Base-by-base conservation (phyloP, 345 rosid genomes). In the Nasturtium officinale region DNA sequence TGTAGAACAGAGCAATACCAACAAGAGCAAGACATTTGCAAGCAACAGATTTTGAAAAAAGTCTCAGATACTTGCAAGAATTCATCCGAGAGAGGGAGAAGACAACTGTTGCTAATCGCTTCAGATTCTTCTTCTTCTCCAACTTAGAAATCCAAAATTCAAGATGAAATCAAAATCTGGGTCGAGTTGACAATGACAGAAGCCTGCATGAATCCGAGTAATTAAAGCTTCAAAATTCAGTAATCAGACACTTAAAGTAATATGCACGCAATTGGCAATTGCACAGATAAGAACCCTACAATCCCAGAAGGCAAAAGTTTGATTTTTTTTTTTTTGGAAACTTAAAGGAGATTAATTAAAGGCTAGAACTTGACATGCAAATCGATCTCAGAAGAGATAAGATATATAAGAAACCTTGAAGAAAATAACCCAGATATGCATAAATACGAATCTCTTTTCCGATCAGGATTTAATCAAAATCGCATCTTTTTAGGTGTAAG, bases 21-120 rank as follows among this genome's bases (percentile, higher is more conserved):
- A 85, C 72, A 45, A 89, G 83, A 72, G 61, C 82, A 65, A 87
- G 79, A 69, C 89, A 87, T 80, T 83, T 89, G 55, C 85, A 89
- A 38, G 86, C 60, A 48, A 82, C 42, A 32, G 91, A 80, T 48
- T 71, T 82, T 74, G 80, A 81, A 57, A 78, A 72, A 7, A 80
- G n/a, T 60, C 81, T 80, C 16, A 72, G 76, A 72, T 60, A 79
- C 72, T 79, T 86, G 61, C 56, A 30, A 42, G 75, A 72, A 48
- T 72, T 84, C 89, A 85, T 85, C 42, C 25, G 32, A 58, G 67
- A 77, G 35, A 25, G 21, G 38, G n/a, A n/a, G 7, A 37, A 11
- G 47, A 29, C 18, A 29, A 45, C 6, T 55, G n/a, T 50, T 29
- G 28, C 53, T 61, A 55, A 69, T 20, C 47, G 55, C 20, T 56